A percentile compares a stretch with the other conserved stretches of the same genome.
Conservation (phyloP, 1,139 yeast species). For the Schwanniomyces etchellsii region DNA sequence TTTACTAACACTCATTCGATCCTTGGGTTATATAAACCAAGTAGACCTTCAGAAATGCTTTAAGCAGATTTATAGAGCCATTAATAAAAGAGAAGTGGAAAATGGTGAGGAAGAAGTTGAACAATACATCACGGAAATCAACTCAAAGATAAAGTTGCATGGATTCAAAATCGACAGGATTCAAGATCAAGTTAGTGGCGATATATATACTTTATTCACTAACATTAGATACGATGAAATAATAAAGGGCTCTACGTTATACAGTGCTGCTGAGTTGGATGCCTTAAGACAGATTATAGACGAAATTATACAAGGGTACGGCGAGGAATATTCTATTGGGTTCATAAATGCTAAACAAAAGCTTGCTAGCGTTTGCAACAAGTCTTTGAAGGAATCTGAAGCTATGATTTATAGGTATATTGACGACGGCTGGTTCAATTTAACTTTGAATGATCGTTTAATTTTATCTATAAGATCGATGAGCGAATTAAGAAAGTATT, state of each 20-base stretch:
- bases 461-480: slow-evolving; percentile 36
- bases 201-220: slow-evolving; percentile 31
- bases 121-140: slow-evolving; percentile 30
- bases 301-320: slow-evolving; percentile 27
- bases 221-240: slow-evolving; percentile 38
- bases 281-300: slow-evolving; percentile 46
- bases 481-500: slow-evolving; percentile 42
- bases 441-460: slow-evolving; percentile 22
- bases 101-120: slow-evolving; percentile 11
- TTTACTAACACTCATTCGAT: slow-evolving; percentile 40
- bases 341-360: slow-evolving; percentile 24
- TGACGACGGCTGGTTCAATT: slow-evolving; percentile 49
- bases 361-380: slow-evolving; percentile 17
- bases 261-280: slow-evolving; percentile 43
- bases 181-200: slow-evolving; percentile 31
- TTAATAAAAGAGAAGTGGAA: slow-evolving; percentile 4
- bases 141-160: slow-evolving; percentile 28
- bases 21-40: slow-evolving; percentile 19
- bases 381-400: slow-evolving; percentile 27
- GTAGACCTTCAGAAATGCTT: slow-evolving; percentile 12
- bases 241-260: slow-evolving; percentile 36
- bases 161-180: slow-evolving; percentile 42
- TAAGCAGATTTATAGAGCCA: slow-evolving; percentile 7
- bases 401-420: slow-evolving; percentile 33
- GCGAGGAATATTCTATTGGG: slow-evolving; percentile 22